These are phyloP conservation scores for Rhytidhysteron rufulum DNA, from an alignment of 2,329 filamentous ascomycete genomes.

Conservation along the genomic window DNA sequence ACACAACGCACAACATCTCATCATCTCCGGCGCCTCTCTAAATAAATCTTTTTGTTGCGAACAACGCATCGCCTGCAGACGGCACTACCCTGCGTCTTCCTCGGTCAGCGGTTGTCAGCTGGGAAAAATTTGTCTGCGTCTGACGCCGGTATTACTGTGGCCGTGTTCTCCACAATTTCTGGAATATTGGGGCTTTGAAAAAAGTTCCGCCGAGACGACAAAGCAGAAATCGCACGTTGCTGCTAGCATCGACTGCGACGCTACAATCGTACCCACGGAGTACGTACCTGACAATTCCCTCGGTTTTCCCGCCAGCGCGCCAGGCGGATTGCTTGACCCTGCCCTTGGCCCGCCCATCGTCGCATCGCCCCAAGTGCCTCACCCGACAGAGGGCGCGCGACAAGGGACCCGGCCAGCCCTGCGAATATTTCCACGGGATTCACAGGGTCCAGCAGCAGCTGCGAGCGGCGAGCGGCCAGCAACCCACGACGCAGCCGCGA, in stretches of 20 bases:
- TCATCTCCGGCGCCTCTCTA: no score
- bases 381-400: not conserved
- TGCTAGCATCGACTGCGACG: no score
- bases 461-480: no score
- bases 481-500: no score
- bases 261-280: no score
- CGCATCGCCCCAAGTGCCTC: conserved; percentile 6
- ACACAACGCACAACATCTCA: not conserved
- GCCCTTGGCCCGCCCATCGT: conserved; percentile 5
- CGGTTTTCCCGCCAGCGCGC: not conserved
- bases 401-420: conserved; percentile 2
- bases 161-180: conserved; percentile 6
- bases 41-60: no score
- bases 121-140: conserved; percentile 1
- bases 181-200: conserved; percentile 3
- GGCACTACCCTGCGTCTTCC: not conserved
- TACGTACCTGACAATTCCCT: no score
- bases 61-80: no score
- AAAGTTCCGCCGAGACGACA: conserved; percentile 3
- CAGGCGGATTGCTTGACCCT: not conserved
- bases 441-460: no score
- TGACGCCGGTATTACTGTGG: conserved; percentile 6
- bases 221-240: no score
- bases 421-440: no score
- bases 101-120: conserved; percentile 3